A percentile compares a stretch with the other conserved stretches of the same genome.
Evolutionary conservation across 805 yeast genomes (phyloP).

Genomic region (Saturnispora saitoi): DNA sequence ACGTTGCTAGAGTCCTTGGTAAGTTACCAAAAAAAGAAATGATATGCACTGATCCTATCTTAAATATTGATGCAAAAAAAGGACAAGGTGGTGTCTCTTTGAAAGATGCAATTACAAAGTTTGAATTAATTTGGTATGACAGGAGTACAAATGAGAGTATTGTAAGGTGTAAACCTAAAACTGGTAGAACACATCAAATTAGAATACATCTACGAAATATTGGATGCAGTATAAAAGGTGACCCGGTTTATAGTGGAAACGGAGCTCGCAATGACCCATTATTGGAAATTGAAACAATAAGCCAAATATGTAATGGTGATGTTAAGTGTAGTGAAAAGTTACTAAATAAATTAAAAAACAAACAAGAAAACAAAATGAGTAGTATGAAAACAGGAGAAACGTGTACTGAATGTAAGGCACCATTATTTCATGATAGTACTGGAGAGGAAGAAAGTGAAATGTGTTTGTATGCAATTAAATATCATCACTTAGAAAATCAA

Average conservation of each 20-base stretch:
- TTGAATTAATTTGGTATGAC: slow-evolving; percentile 26
- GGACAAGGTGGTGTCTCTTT: slow-evolving; percentile 20
- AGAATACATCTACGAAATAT: slow-evolving; percentile 45
- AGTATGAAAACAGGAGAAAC: slow-evolving; percentile 7
- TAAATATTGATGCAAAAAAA: slow-evolving; percentile 25
- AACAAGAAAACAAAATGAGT: slow-evolving; percentile 3
- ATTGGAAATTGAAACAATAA: slow-evolving; percentile 1
- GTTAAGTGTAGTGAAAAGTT: background rate
- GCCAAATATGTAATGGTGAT: background rate
- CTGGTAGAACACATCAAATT: slow-evolving; percentile 52
- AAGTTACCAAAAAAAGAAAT: slow-evolving; percentile 31
- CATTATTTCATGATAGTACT: slow-evolving; percentile 27
- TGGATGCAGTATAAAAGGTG: slow-evolving; percentile 31
- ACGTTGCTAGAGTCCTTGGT: slow-evolving; percentile 37
- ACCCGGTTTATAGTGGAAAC: slow-evolving; percentile 24
- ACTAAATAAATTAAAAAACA: background rate
- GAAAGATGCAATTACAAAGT: slow-evolving; percentile 18
- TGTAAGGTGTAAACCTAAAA: slow-evolving; percentile 40
- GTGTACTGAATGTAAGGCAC: slow-evolving; percentile 31
- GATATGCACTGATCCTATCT: slow-evolving; percentile 32
- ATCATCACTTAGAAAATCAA: slow-evolving; percentile 23
- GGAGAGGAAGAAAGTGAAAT: slow-evolving; percentile 28
- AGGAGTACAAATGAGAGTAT: slow-evolving; percentile 30
- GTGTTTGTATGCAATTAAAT: slow-evolving; percentile 41
- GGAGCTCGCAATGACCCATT: slow-evolving; percentile 8